Base-by-base conservation (phyloP, 768 basidiomycete species). In the Galerina sulciceps region DNA sequence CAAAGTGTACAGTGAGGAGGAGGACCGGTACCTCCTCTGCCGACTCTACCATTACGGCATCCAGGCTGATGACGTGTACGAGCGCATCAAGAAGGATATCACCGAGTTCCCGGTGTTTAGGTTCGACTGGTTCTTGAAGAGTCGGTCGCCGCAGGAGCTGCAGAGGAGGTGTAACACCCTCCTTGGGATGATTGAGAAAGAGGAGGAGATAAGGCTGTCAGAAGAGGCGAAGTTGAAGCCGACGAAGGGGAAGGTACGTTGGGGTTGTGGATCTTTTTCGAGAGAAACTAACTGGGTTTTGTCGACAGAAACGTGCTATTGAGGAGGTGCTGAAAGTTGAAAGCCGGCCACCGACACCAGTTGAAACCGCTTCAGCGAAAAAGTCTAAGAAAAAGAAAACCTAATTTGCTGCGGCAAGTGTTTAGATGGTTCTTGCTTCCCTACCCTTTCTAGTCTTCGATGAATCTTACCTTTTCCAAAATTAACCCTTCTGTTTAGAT, bases 31-130 rank as follows among this genome's bases (percentile, higher is more conserved):
- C 78, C 82, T 99, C 10, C 83, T 99, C 35, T 94, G 92, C 68
- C 86, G 95, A 23, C 74, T 98, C 61, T 86, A 87, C 70, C 86
- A 96, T 73, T 96, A 98, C 64, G 94, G 95, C 18, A 88, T 98
- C 81, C 87, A 89, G 54, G 76, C 82, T 10, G 92, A 93, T 46
- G 94, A 97, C 65, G 90, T 94, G 22, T 97, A 94, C 67, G 96
- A 99, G 68, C 77, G 89, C 54, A 97, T 99, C 76, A 97, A 96
- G 84, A 87, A 89, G 73, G 96, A 99, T 73, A 94, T 99, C 62
- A 89, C 87, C 14, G 95, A 98, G 75, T 97, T 95, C 75, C 96
- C 96, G 1, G 90, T 96, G 13, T 99, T 98, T 79, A 81, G 95
- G 20, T 99, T 31, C 8, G 26, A 3, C 6, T 3, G 26, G 26